Base-by-base conservation (phyloP, 257 asterid species). In the Lantana camara region DNA sequence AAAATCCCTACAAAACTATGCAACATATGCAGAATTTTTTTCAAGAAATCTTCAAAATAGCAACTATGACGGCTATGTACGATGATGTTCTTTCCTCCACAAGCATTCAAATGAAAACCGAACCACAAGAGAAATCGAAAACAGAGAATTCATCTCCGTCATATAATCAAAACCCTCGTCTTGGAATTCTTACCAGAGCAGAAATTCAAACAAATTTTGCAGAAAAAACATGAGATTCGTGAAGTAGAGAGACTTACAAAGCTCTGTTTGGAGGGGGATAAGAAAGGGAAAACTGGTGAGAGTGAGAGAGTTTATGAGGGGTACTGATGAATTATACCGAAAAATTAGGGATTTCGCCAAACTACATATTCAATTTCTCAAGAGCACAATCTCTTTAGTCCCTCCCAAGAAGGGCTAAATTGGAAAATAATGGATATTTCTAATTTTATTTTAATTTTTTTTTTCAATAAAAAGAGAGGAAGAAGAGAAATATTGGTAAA, bases 121-220 rank as follows among this genome's bases (percentile, higher is more conserved):
- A 22, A 85, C 93, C 60, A 83, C 86, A 65, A 83, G 79, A 22
- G 90, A 88, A 57, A 76, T 56, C 29, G 84, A 72, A 57, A 79
- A 52, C 21, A 76, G 75, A 70, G 63, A 47, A 49, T 73, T 76
- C 89, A 85, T 88, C 44, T 51, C 47, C 41, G 44, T 52, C 30
- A 62, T 62, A 22, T 60, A 52, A 59, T 46, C 64, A 73, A 48
- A 40, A 54, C 54, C 40, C 61, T 64, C 22, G 60, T 70, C 46
- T 65, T 38, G 52, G 35, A 38, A 35, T 54, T 53, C 40, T 57
- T 47, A 17, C 16, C 11, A 11, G 7, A 19, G 13, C 58, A 10
- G 20, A 5, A 24, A 52, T 23, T 38, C 8, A 52, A 35, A 32
- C 34, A 21, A 11, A 1, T 21, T 30, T 57, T 40, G 35, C 51